Percentiles rank a stretch among this genome's conserved stretches.
Evolutionary conservation across 179 eudicot genomes (phyloP).

Genomic region (Spinacia oleracea): DNA sequence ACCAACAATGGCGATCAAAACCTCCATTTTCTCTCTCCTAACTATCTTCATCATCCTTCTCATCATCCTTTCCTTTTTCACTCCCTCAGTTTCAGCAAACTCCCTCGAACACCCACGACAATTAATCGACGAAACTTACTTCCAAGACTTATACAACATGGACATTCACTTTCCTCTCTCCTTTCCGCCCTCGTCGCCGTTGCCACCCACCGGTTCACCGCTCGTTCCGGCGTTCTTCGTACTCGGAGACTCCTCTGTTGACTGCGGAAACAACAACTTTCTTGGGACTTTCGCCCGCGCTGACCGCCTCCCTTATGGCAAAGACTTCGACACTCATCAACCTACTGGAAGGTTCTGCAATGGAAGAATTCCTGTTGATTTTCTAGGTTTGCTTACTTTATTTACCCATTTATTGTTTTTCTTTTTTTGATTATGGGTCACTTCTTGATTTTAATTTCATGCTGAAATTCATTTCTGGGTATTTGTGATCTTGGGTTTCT

Average conservation of each 20-base stretch:
- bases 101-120: conserved; percentile 22
- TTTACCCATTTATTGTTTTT: not conserved
- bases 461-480: not conserved
- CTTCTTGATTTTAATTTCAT: conserved; percentile 13
- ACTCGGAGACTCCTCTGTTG: conserved; percentile 33
- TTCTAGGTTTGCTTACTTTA: conserved; percentile 12
- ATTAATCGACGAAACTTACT: conserved; percentile 16
- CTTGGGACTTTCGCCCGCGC: conserved; percentile 41
- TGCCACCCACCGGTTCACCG: not conserved
- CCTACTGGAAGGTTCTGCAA: conserved; percentile 71
- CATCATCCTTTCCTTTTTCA: not conserved
- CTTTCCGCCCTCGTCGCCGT: not conserved
- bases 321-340: conserved; percentile 58
- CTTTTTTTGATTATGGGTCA: conserved; percentile 1
- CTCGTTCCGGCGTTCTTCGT: conserved; percentile 27
- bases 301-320: conserved; percentile 76
- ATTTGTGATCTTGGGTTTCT: not conserved
- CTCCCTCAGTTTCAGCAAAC: not conserved
- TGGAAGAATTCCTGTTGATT: conserved; percentile 37
- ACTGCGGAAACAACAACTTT: conserved; percentile 29
- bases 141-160: conserved; percentile 24
- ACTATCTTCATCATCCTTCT: conserved; percentile 12
- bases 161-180: conserved; percentile 7
- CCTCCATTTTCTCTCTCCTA: conserved; percentile 18
- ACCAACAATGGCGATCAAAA: conserved; percentile 25